phyloP scores from a whole-genome alignment of 352 stramenopile genomes.

The Phytopythium litorale region DNA sequence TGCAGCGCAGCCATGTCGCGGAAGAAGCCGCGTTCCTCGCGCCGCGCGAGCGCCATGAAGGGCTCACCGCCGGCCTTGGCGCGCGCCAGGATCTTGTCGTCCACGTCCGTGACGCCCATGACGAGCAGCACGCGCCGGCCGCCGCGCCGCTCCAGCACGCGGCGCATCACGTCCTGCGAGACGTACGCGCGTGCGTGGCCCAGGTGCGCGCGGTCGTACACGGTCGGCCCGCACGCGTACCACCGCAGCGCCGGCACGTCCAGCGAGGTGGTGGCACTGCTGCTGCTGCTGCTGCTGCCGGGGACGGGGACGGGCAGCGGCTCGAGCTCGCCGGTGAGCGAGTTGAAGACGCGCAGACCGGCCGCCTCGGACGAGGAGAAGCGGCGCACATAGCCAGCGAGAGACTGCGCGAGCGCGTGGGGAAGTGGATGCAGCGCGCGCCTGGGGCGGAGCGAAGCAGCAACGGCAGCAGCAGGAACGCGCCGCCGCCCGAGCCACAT shows the following conservation, averaged over 20 bases:
- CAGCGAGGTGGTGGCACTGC: background rate
- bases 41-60: conserved; percentile 44
- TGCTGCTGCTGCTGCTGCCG: background rate
- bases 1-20: conserved; percentile 56
- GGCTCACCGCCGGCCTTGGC: conserved; percentile 34
- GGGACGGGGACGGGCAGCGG: background rate
- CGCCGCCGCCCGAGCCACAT: background rate
- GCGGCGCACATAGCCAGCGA: background rate
- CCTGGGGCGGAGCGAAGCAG: too few relatives aligned
- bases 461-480: too few relatives aligned
- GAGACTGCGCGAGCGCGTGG: background rate
- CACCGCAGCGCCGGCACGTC: conserved; percentile 59
- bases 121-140: conserved; percentile 93
- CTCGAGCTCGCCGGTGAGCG: background rate
- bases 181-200: conserved; percentile 97
- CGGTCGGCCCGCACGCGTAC: conserved; percentile 99
- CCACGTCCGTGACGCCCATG: conserved; percentile 97
- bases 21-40: conserved; percentile 70
- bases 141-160: conserved; percentile 85
- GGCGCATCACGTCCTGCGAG: conserved; percentile 91
- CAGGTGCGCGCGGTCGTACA: conserved; percentile 98
- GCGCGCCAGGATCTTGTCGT: conserved; percentile 97
- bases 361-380: conserved; percentile 8
- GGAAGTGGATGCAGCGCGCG: background rate
- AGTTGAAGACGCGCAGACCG: conserved; percentile 29